Base-by-base conservation (phyloP, 108 stramenopile genomes). In the Cyclotella baltica region DNA sequence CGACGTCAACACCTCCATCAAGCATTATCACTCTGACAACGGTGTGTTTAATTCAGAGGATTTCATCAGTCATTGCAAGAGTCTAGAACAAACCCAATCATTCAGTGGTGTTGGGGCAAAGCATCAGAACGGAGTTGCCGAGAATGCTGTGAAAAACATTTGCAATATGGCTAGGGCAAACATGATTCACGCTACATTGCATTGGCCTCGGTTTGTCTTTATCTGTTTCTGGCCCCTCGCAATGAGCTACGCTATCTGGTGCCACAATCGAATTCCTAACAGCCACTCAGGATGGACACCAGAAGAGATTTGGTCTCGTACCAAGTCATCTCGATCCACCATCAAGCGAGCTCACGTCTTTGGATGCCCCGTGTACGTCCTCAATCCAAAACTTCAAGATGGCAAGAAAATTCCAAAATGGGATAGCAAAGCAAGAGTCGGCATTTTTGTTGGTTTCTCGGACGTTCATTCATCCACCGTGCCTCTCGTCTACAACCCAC, bases 371-470 rank as follows among this genome's bases (percentile, higher is more conserved):
- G 53, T 76, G 22, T 89, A 84, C 66, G 89, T 89, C 3, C 61
- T 89, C 4, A 86, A 86, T 36, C 85, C 89, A 15, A 67, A 50
- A 27, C 75, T 89, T 15, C 89, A 89, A 84, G 89, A 87, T n/a
- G n/a, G n/a, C n/a, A n/a, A n/a, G n/a, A n/a, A n/a, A n/a, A n/a
- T n/a, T n/a, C n/a, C n/a, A n/a, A n/a, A n/a, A n/a, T n/a, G n/a
- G n/a, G n/a, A n/a, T n/a, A n/a, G n/a, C n/a, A n/a, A n/a, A n/a
- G n/a, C n/a, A n/a, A n/a, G n/a, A n/a, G n/a, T n/a, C n/a, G n/a
- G n/a, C n/a, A n/a, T n/a, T n/a, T n/a, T n/a, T n/a, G n/a, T n/a
- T n/a, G n/a, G n/a, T n/a, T n/a, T n/a, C n/a, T n/a, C n/a, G n/a
- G n/a, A n/a, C n/a, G n/a, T n/a, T n/a, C n/a, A n/a, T n/a, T n/a